A percentile compares a stretch with the other conserved stretches of the same genome.
These are phyloP conservation scores for Strobilomyces dryophilus DNA, from an alignment of 768 basidiomycete genomes.

Conservation along the genomic window DNA sequence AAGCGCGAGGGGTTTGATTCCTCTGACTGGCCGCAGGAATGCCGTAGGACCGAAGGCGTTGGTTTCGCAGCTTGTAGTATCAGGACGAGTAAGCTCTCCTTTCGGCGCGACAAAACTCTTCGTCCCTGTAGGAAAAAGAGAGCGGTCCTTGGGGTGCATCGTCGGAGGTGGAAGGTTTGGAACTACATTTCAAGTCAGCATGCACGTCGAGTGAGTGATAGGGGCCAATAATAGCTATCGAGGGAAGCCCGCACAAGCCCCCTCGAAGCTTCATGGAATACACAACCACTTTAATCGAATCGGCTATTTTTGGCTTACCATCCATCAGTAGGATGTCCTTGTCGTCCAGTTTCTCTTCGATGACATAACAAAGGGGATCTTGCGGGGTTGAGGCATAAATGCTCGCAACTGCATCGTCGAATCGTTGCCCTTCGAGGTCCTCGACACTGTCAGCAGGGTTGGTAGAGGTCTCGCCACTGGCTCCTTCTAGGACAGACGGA, in stretches of 20 bases:
- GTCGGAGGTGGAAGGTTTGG: slow-evolving; percentile 55
- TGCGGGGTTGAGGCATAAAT: slow-evolving; percentile 29
- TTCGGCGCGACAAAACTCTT: slow-evolving; percentile 25
- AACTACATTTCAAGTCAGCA: slow-evolving; percentile 38
- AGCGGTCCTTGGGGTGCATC: slow-evolving; percentile 32
- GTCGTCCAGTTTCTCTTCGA: slow-evolving; percentile 55
- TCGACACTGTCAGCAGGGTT: not conserved
- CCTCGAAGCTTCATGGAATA: slow-evolving; percentile 11
- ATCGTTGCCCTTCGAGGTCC: slow-evolving; percentile 12
- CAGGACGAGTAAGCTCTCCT: slow-evolving; percentile 4
- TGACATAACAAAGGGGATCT: slow-evolving; percentile 35
- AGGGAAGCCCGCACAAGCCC: slow-evolving; percentile 23
- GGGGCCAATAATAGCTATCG: slow-evolving; percentile 18
- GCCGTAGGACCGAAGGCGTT: slow-evolving; percentile 1
- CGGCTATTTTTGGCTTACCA: slow-evolving; percentile 35
- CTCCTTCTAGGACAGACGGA: slow-evolving; percentile 10
- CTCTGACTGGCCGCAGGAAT: slow-evolving; percentile 52
- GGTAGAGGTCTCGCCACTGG: not conserved
- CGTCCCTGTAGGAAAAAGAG: slow-evolving; percentile 33
- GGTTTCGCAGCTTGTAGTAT: not conserved
- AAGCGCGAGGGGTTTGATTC: slow-evolving; percentile 53
- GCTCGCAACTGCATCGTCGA: slow-evolving; percentile 31
- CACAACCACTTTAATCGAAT: slow-evolving; percentile 11
- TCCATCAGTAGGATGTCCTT: slow-evolving; percentile 52
- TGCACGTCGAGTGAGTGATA: slow-evolving; percentile 8